These are phyloP conservation scores for Podaxis mareebaensis DNA, from an alignment of 768 basidiomycete genomes.

Conservation along the genomic window DNA sequence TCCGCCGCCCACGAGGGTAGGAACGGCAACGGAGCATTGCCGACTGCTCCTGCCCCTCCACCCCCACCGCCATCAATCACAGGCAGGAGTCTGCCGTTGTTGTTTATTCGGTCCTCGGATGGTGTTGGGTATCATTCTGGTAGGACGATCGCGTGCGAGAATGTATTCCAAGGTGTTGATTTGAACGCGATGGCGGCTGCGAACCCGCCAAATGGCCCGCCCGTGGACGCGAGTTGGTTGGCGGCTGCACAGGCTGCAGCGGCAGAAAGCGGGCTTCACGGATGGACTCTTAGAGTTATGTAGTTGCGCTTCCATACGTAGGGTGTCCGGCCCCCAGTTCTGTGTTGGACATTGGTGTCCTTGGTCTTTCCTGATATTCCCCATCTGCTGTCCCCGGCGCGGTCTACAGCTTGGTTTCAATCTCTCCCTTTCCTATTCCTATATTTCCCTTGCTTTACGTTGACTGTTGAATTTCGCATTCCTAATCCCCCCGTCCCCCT, in stretches of 20 bases:
- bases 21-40: conserved; percentile 23
- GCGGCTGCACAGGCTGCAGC: conserved; percentile 72
- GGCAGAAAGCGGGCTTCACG: conserved; percentile 66
- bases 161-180: conserved; percentile 72
- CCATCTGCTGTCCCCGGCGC: not conserved
- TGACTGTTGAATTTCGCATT: not conserved
- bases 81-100: conserved; percentile 70
- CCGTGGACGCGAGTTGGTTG: conserved; percentile 67
- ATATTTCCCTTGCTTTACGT: conserved; percentile 1
- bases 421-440: conserved; percentile 19
- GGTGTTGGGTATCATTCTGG: conserved; percentile 92
- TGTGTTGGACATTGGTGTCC: conserved; percentile 2
- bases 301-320: conserved; percentile 31
- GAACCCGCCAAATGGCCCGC: conserved; percentile 44
- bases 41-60: conserved; percentile 20
- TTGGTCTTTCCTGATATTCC: not conserved
- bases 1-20: conserved; percentile 29
- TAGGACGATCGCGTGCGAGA: conserved; percentile 80
- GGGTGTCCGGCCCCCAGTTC: not conserved
- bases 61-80: conserved; percentile 53
- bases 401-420: conserved; percentile 7
- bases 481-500: not conserved
- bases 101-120: conserved; percentile 80
- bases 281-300: conserved; percentile 82
- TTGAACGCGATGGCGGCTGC: conserved; percentile 48